phyloP scores from a whole-genome alignment of 192 early-diverging fungal genomes.

The Backusella tuberculispora region DNA sequence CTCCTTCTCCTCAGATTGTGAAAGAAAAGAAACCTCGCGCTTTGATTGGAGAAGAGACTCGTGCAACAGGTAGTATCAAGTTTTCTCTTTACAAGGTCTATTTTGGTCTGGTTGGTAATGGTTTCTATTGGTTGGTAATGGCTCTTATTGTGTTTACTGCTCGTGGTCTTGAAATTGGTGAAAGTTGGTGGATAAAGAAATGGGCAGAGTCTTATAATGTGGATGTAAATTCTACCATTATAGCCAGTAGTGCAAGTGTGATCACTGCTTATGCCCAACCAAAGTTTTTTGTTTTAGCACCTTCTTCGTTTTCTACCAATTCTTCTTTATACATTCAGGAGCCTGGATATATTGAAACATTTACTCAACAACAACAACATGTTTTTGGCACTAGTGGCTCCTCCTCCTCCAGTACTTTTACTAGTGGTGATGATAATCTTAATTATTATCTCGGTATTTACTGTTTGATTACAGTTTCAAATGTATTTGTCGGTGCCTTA shows the following conservation, averaged over 20 bases:
- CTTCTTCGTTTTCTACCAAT: not conserved
- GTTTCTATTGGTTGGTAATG: conserved; percentile 63
- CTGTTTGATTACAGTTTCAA: conserved; percentile 49
- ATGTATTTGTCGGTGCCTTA: conserved; percentile 34
- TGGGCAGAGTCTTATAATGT: conserved; percentile 50
- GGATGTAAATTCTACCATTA: not conserved
- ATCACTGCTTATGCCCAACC: not conserved
- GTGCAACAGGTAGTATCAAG: conserved; percentile 81
- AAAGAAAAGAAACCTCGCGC: conserved; percentile 38
- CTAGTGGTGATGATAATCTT: conserved; percentile 39
- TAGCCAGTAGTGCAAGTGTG: not conserved
- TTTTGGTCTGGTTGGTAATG: conserved; percentile 63
- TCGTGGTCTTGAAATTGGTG: conserved; percentile 56
- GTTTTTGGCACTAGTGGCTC: not conserved
- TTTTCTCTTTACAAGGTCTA: conserved; percentile 78
- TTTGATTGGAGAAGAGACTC: conserved; percentile 54
- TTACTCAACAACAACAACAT: not conserved
- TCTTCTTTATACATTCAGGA: not conserved
- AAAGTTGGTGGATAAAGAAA: conserved; percentile 67
- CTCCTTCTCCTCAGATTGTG: not conserved
- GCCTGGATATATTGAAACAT: too few relatives aligned
- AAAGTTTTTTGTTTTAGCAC: not conserved
- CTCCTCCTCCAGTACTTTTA: too few relatives aligned
- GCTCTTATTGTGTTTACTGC: conserved; percentile 42
- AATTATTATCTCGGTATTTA: conserved; percentile 67